Evolutionary conservation across 441 rosid species (phyloP), one percentile per base, ranked within the genome.

Genomic region (Geranium incanum): DNA sequence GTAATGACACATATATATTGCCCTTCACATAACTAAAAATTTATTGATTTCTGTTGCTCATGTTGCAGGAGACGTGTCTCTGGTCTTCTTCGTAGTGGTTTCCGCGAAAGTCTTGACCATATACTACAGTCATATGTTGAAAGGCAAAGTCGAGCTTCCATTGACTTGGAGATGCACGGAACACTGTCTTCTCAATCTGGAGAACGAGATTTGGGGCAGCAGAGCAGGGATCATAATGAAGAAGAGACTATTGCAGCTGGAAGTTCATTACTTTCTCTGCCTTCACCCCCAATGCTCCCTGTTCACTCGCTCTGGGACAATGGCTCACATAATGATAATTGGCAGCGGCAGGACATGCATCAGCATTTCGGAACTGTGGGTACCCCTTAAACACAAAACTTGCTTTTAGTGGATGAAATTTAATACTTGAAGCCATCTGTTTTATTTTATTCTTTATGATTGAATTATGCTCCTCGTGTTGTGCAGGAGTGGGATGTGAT

Each of bases 51-150:
- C 38, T 69, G 70, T 68, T 78, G 70, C 78, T 77, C 7, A 48
- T 80, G 21, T 59, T 84, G 71, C 74, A 94, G 99, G 95, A 88
- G 99, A 82, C 87, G 97, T 50, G 99, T 94, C 38, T 92, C 99
- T 68, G 90, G 84, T 73, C 97, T 94, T 80, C 94, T 94, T 66
- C 90, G 65, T 28, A 94, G 99, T 80, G 87, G 91, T 78, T 92
- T 94, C 78, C 91, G 97, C 7, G 88, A 88, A 77, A 89, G 86
- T 76, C 99, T 94, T 72, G 88, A 92, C 75, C 97, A 86, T 39
- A 79, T 94, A 82, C 74, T 92, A 73, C 97, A 81, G 72, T 90
- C 99, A 60, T 89, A 92, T 74, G 90, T 85, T 79, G 90, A 92
- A 81, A 88, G 99, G 84, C 92, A 88, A 87, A 86, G 87, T 75